phyloP scores from a whole-genome alignment of 2,329 filamentous ascomycete species.

The Camptophora hylomeconis region DNA sequence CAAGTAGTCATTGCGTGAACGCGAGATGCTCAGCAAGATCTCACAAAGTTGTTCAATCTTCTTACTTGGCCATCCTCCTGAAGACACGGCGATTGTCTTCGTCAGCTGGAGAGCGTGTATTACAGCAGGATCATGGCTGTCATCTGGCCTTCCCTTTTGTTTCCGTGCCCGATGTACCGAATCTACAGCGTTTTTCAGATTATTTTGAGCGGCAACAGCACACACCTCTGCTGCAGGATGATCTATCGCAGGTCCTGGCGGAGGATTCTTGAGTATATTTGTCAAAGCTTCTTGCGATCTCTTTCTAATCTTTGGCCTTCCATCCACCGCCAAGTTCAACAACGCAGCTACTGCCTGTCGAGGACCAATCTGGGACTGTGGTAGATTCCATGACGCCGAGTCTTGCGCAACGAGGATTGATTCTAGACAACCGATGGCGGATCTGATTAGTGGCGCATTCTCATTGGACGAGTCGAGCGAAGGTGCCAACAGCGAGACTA shows the following conservation, averaged over 20 bases:
- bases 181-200: constrained; percentile 58
- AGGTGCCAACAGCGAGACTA: constrained; percentile 74
- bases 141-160: constrained; percentile 36
- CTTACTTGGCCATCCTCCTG: constrained; percentile 89
- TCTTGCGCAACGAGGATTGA: constrained; percentile 86
- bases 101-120: constrained; percentile 89
- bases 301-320: constrained; percentile 85
- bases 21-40: constrained; percentile 73
- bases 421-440: constrained; percentile 86
- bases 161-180: constrained; percentile 57
- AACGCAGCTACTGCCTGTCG: constrained; percentile 77
- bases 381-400: constrained; percentile 72
- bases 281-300: constrained; percentile 79
- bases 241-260: constrained; percentile 81
- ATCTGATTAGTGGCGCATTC: constrained; percentile 73
- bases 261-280: constrained; percentile 69
- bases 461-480: constrained; percentile 67
- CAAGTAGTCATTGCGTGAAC: constrained; percentile 85
- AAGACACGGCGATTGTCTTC: constrained; percentile 75
- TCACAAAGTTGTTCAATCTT: constrained; percentile 91
- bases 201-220: constrained; percentile 76
- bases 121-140: constrained; percentile 63
- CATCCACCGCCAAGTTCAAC: constrained; percentile 71
- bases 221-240: constrained; percentile 95
- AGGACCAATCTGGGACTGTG: constrained; percentile 70